Evolutionary conservation across 352 stramenopile species (phyloP).

Genomic region (Phytopythium helicoides): DNA sequence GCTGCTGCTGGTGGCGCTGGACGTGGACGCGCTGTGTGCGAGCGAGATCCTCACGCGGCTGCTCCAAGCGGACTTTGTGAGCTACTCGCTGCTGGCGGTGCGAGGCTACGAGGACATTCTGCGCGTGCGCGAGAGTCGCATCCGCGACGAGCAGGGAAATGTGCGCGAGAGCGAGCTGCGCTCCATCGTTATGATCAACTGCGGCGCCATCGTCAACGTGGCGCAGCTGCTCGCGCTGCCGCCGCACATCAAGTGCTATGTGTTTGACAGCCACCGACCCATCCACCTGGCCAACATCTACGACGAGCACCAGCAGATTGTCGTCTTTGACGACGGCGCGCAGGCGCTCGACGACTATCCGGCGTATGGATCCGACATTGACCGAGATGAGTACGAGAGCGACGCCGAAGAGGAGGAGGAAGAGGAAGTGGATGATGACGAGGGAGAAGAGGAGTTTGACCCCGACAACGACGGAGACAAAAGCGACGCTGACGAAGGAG

Average conservation of each 20-base stretch:
- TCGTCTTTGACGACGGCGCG: conserved; percentile 81
- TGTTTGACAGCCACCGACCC: conserved; percentile 95
- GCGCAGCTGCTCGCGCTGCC: conserved; percentile 76
- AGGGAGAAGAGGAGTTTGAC: conserved; percentile 39
- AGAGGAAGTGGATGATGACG: conserved; percentile 41
- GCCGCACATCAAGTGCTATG: conserved; percentile 84
- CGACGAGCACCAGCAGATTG: conserved; percentile 69
- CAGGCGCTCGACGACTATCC: conserved; percentile 71
- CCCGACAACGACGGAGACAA: conserved; percentile 57
- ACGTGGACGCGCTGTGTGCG: conserved; percentile 94
- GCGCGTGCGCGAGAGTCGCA: conserved; percentile 64
- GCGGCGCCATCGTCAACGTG: conserved; percentile 92
- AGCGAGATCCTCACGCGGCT: conserved; percentile 91
- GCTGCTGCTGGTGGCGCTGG: conserved; percentile 92
- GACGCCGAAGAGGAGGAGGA: conserved; percentile 63
- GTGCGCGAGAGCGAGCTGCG: conserved; percentile 61
- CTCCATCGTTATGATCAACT: conserved; percentile 94
- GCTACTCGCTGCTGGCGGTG: conserved; percentile 73
- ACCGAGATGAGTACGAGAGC: conserved; percentile 53
- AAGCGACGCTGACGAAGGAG: conserved; percentile 49
- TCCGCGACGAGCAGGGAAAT: conserved; percentile 43
- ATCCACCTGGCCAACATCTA: conserved; percentile 97
- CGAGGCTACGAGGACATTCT: conserved; percentile 85
- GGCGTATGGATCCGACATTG: conserved; percentile 80
- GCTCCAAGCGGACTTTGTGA: conserved; percentile 73